Conservation (phyloP, 2,329 filamentous ascomycete genomes). For the Scedosporium aurantiacum region DNA sequence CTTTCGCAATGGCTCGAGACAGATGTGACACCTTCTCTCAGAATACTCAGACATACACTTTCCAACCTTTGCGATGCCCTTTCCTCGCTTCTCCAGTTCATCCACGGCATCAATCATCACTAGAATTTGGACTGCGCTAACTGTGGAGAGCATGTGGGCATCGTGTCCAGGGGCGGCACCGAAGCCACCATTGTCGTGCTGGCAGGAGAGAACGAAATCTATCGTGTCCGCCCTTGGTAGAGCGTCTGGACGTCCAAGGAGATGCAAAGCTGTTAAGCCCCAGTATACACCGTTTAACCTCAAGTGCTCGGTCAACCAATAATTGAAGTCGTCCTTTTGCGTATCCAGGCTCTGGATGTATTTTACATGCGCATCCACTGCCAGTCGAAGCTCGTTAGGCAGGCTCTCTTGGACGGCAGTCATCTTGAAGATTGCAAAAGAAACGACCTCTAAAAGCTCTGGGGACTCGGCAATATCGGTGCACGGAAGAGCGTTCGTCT, state of each 20-base stretch:
- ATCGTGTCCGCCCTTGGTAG: constrained; percentile 73
- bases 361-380: constrained; percentile 59
- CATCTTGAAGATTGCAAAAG: neutral
- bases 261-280: constrained; percentile 80
- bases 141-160: constrained; percentile 90
- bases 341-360: constrained; percentile 92
- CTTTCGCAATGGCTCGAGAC: neutral
- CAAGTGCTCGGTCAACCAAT: constrained; percentile 95
- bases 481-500: neutral
- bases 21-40: too few species aligned
- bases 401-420: neutral
- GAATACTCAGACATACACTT: constrained; percentile 51
- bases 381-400: constrained; percentile 32
- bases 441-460: neutral
- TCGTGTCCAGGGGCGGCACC: constrained; percentile 91
- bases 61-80: constrained; percentile 56
- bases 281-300: constrained; percentile 94
- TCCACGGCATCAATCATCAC: constrained; percentile 76
- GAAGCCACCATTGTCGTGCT: constrained; percentile 81
- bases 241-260: constrained; percentile 70
- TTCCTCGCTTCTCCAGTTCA: constrained; percentile 62
- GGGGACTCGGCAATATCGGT: too few species aligned
- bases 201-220: constrained; percentile 90
- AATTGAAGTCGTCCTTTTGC: constrained; percentile 87
- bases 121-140: constrained; percentile 88